Conservation (phyloP, 371 early-diverging fungal genomes). For the Rhizomucor pusillus region DNA sequence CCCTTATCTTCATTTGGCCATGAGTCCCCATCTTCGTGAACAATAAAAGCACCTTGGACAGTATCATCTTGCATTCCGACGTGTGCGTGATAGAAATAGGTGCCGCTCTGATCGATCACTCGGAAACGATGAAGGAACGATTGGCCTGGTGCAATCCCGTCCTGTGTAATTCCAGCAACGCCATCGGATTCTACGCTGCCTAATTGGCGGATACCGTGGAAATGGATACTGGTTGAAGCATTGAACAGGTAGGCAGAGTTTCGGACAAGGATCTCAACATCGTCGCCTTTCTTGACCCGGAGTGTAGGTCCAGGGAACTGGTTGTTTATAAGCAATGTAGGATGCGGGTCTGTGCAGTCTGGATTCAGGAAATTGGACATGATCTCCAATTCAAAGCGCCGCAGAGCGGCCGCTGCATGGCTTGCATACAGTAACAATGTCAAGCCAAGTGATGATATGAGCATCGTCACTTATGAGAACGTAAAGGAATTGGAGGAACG, state of each 20-base stretch:
- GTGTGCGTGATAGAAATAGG: constrained; percentile 55
- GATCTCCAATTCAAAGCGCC: constrained; percentile 20
- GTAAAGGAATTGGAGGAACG: too few relatives aligned
- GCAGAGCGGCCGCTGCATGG: constrained; percentile 2
- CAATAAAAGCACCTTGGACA: constrained; percentile 45
- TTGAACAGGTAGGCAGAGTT: constrained; percentile 16
- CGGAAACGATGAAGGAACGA: constrained; percentile 45
- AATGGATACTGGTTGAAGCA: constrained; percentile 29
- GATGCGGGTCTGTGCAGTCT: constrained; percentile 22
- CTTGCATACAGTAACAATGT: too few relatives aligned
- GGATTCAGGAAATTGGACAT: constrained; percentile 18
- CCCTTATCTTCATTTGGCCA: neutral
- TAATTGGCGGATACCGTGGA: constrained; percentile 43
- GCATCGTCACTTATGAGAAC: too few relatives aligned
- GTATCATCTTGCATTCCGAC: constrained; percentile 42
- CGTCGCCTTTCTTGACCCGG: constrained; percentile 31
- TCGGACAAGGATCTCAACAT: constrained; percentile 28
- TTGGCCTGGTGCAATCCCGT: constrained; percentile 47
- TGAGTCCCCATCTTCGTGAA: constrained; percentile 33
- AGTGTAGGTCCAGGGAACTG: constrained; percentile 47
- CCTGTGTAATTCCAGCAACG: constrained; percentile 56
- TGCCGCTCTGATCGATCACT: constrained; percentile 40
- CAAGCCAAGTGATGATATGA: too few relatives aligned
- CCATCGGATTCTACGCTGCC: constrained; percentile 46
- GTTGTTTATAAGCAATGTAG: constrained; percentile 28